Conservation (phyloP, 202 grass and related monocot species). For the Carex sylvatica region DNA sequence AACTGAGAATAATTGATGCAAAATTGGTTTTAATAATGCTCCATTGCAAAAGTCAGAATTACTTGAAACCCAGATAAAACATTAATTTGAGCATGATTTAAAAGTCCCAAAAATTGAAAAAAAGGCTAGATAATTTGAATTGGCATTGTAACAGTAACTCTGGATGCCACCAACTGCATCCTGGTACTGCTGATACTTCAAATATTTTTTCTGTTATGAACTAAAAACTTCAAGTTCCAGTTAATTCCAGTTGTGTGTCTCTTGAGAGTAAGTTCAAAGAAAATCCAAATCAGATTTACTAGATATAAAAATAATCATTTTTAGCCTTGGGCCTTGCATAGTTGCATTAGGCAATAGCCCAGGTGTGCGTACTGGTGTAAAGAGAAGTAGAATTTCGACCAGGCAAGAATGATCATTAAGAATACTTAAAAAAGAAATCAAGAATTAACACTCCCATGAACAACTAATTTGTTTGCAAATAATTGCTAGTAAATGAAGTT, state of each 20-base stretch:
- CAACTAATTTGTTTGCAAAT: background rate
- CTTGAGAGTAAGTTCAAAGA: background rate
- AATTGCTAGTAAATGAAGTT: constrained; percentile 4
- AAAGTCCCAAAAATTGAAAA: background rate
- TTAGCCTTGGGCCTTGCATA: too few relatives aligned
- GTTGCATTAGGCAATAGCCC: too few relatives aligned
- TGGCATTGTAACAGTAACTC: background rate
- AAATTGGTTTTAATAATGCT: background rate
- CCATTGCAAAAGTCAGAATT: background rate
- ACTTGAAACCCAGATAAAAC: background rate
- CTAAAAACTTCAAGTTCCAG: background rate
- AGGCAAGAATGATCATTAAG: too few relatives aligned
- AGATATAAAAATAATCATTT: background rate
- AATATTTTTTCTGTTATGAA: background rate
- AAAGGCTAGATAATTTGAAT: background rate
- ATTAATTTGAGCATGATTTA: background rate
- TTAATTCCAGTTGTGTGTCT: background rate
- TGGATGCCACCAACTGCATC: background rate
- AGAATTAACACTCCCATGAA: background rate
- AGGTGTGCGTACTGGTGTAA: background rate
- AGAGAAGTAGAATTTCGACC: too few relatives aligned
- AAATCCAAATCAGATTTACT: background rate
- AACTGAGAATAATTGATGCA: background rate
- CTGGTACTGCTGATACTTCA: background rate
- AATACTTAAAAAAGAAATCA: background rate